Percentiles rank a stretch among this genome's conserved stretches.
Evolutionary conservation across 2,329 filamentous ascomycete species (phyloP).

Genomic region (Dichotomopilus funicola): DNA sequence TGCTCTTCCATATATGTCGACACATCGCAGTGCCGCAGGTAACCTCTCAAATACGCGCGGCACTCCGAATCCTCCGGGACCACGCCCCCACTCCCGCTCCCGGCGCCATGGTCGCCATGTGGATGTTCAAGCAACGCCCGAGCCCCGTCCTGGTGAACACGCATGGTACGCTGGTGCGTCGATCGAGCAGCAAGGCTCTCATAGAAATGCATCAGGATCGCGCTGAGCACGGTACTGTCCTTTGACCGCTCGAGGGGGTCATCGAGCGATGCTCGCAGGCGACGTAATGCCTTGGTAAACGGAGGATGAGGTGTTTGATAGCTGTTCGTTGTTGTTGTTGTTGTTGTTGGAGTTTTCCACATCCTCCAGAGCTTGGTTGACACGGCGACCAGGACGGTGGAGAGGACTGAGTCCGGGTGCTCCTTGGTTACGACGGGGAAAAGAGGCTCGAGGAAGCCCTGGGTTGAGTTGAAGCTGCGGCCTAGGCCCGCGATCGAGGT

Average conservation of each 20-base stretch:
- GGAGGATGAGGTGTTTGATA: neutral
- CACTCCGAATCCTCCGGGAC: neutral
- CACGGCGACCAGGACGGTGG: neutral
- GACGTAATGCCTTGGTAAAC: neutral
- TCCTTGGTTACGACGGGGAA: neutral
- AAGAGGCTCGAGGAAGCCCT: neutral
- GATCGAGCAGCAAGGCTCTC: neutral
- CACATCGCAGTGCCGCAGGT: neutral
- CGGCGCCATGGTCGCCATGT: neutral
- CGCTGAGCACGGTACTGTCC: neutral
- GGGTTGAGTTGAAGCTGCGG: neutral
- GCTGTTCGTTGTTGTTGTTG: neutral
- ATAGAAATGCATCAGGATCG: neutral
- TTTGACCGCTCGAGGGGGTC: neutral
- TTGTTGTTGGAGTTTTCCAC: neutral
- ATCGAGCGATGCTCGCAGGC: neutral
- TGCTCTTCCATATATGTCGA: neutral
- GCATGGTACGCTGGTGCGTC: neutral
- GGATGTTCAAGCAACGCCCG: neutral
- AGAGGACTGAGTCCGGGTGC: neutral
- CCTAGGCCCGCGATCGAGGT: neutral
- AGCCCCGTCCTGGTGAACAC: neutral
- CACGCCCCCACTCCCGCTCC: neutral
- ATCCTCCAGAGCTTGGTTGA: neutral
- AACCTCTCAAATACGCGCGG: neutral